These are phyloP conservation scores for Leptodontidium sp. DNA, from an alignment of 2,329 filamentous ascomycete genomes.

Conservation along the genomic window DNA sequence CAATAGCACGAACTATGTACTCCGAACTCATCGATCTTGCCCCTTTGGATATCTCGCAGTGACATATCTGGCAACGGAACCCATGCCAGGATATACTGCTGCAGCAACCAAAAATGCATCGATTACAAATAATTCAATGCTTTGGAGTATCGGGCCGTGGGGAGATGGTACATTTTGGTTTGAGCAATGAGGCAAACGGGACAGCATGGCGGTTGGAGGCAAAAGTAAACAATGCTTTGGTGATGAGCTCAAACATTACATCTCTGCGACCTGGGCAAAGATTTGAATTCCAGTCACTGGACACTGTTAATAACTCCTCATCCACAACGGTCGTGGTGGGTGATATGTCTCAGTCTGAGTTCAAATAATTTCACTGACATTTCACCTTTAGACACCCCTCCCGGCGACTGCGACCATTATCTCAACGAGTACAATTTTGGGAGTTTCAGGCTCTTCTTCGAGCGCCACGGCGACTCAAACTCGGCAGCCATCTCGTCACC, in stretches of 20 bases:
- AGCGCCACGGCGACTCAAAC: too few species aligned
- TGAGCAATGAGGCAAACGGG: constrained; percentile 35
- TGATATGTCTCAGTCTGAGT: too few species aligned
- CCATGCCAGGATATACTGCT: neutral
- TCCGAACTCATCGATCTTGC: neutral
- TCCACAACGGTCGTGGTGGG: too few species aligned
- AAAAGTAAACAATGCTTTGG: neutral
- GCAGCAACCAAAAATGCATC: neutral
- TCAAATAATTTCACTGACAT: too few species aligned
- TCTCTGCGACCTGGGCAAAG: neutral
- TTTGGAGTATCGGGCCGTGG: neutral
- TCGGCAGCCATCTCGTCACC: neutral
- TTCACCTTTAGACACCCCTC: too few species aligned
- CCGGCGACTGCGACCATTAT: too few species aligned
- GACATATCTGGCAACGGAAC: neutral
- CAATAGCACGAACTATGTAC: neutral
- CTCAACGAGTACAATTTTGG: too few species aligned
- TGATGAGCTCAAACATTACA: constrained; percentile 9
- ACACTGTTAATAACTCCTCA: too few species aligned
- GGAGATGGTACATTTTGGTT: constrained; percentile 25
- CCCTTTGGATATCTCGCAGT: neutral
- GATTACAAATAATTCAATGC: neutral
- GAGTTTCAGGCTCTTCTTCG: too few species aligned
- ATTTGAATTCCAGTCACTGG: neutral
- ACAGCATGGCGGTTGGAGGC: constrained; percentile 32